Conservation (phyloP, 768 basidiomycete genomes). For the Mrakia frigida region DNA sequence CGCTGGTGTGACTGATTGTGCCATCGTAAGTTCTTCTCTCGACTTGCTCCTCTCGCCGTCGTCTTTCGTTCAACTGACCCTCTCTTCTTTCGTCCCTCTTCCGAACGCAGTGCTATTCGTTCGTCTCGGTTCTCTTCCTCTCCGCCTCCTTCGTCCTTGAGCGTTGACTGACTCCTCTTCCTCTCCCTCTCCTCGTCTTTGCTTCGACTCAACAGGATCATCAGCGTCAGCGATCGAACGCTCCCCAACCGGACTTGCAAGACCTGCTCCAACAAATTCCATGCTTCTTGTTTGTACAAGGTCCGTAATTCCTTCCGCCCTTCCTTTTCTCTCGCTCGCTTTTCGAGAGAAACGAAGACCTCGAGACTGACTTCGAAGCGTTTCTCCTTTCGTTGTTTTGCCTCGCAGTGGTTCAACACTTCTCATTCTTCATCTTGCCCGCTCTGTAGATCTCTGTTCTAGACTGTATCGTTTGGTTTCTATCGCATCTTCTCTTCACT, state of each 20-base stretch:
- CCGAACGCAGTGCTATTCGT: conserved; percentile 9
- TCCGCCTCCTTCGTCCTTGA: conserved; percentile 38
- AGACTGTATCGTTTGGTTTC: not conserved
- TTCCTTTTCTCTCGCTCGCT: conserved; percentile 60
- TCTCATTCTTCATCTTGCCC: conserved; percentile 90
- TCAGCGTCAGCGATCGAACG: conserved; percentile 79
- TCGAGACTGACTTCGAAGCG: conserved; percentile 52
- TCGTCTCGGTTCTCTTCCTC: not conserved
- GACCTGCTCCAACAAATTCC: conserved; percentile 92
- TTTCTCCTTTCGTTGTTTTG: conserved; percentile 38
- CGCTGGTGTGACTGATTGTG: conserved; percentile 91
- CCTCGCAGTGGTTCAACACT: conserved; percentile 71
- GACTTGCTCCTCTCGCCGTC: not conserved
- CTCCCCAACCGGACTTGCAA: conserved; percentile 86
- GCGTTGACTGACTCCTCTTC: not conserved
- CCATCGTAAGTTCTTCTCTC: conserved; percentile 65
- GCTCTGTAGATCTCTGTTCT: conserved; percentile 64
- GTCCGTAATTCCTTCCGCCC: conserved; percentile 81
- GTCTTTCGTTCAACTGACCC: not conserved
- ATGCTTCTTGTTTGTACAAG: conserved; percentile 88
- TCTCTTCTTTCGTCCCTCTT: not conserved
- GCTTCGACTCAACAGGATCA: conserved; percentile 56
- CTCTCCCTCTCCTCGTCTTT: not conserved
- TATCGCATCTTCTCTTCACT: not conserved
- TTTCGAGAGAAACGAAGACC: conserved; percentile 47